Evolutionary conservation across 371 early-diverging fungal genomes (phyloP).

Genomic region (Mucor indicus): DNA sequence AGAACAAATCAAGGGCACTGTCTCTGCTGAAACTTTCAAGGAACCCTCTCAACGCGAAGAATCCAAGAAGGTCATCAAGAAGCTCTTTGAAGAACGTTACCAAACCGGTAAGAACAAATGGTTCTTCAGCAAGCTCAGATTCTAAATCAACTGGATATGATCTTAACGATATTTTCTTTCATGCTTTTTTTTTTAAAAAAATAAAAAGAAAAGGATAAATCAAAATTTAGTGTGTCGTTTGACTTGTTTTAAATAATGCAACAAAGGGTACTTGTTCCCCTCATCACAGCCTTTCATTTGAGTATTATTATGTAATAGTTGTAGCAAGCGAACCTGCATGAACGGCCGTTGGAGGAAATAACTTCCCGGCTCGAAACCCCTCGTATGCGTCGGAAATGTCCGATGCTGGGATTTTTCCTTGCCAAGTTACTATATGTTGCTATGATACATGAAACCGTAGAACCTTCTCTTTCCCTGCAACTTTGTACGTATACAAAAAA

Average conservation of each 20-base stretch:
- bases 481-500: conserved; percentile 17
- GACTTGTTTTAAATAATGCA: no score
- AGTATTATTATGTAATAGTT: no score
- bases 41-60: conserved; percentile 89
- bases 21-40: conserved; percentile 86
- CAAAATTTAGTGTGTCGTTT: no score
- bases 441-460: no score
- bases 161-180: neutral
- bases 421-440: no score
- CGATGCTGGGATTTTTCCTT: no score
- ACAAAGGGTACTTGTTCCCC: neutral
- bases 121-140: conserved; percentile 99
- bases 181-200: neutral
- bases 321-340: neutral
- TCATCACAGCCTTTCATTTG: no score
- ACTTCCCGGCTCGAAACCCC: no score
- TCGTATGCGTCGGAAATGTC: no score
- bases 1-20: conserved; percentile 82
- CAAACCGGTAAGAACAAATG: conserved; percentile 98
- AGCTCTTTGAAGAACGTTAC: conserved; percentile 92
- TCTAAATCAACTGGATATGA: conserved; percentile 54
- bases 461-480: conserved; percentile 33
- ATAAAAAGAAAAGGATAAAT: neutral
- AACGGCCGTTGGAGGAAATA: no score
- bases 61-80: conserved; percentile 89